phyloP scores from a whole-genome alignment of 1,139 yeast genomes.

The Chernovozyma aurita region DNA sequence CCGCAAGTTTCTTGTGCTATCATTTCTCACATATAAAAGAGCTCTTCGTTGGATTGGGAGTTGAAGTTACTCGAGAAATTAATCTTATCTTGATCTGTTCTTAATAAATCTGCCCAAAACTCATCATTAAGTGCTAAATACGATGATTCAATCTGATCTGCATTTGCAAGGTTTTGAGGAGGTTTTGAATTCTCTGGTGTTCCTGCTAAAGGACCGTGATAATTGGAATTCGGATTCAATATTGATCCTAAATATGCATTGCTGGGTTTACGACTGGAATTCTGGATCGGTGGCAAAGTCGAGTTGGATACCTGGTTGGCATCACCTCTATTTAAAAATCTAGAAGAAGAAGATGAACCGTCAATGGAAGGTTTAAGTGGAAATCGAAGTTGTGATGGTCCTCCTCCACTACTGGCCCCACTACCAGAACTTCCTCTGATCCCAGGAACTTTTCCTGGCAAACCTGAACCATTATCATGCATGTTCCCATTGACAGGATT shows the following conservation, averaged over 20 bases:
- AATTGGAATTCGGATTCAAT: conserved; percentile 1
- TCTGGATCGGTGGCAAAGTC: neutral
- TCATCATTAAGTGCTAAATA: conserved; percentile 37
- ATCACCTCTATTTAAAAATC: neutral
- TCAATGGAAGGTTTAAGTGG: neutral
- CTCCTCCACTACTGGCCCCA: neutral
- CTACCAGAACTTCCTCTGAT: no score
- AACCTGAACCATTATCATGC: neutral
- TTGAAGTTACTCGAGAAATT: conserved; percentile 28
- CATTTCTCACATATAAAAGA: conserved; percentile 3
- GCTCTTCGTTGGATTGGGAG: conserved; percentile 3
- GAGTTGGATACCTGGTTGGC: neutral
- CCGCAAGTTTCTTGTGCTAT: no score
- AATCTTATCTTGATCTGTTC: conserved; percentile 31
- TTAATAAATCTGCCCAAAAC: conserved; percentile 40
- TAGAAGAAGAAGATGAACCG: no score
- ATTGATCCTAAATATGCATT: conserved; percentile 3
- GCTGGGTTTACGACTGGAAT: neutral
- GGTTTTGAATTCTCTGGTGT: neutral
- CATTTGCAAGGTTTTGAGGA: conserved; percentile 10
- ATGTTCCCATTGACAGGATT: neutral
- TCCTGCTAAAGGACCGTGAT: conserved; percentile 1
- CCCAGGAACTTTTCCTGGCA: no score
- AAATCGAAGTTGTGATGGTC: neutral
- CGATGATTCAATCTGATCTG: conserved; percentile 25